phyloP scores from a whole-genome alignment of 345 rosid genomes.

The Gossypium longicalyx region DNA sequence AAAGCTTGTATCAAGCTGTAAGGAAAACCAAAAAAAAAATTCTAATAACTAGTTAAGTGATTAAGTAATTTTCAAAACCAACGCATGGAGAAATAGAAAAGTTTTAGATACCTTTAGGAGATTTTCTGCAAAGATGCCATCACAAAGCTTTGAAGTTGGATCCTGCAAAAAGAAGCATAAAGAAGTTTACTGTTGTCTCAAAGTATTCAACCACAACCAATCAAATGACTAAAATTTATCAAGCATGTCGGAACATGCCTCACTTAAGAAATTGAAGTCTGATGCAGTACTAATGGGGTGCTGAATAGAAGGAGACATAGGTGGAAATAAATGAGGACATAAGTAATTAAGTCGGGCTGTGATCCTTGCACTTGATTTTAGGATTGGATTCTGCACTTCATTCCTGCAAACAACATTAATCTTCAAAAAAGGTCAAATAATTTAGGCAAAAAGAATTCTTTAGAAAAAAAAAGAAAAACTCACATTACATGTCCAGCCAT shows the following conservation, averaged over 20 bases:
- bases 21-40: too few species aligned
- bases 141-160: slow-evolving; percentile 28
- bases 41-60: neutral
- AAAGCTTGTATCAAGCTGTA: neutral
- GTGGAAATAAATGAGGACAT: slow-evolving; percentile 93
- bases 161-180: slow-evolving; percentile 34
- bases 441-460: slow-evolving; percentile 3
- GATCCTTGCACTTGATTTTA: slow-evolving; percentile 73
- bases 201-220: neutral
- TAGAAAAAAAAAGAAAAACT: slow-evolving; percentile 11
- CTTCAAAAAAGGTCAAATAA: neutral
- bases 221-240: slow-evolving; percentile 13
- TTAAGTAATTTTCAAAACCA: neutral
- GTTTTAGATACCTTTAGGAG: slow-evolving; percentile 66
- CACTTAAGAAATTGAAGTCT: slow-evolving; percentile 14
- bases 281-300: slow-evolving; percentile 23
- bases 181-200: neutral
- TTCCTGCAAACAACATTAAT: slow-evolving; percentile 41
- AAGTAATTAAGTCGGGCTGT: slow-evolving; percentile 77
- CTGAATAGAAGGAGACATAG: slow-evolving; percentile 61
- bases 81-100: neutral
- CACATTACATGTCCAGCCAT: slow-evolving; percentile 85
- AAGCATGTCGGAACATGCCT: slow-evolving; percentile 30
- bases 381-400: slow-evolving; percentile 57
- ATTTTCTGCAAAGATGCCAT: slow-evolving; percentile 70